A percentile compares a stretch with the other conserved stretches of the same genome.
Evolutionary conservation across 2,329 filamentous ascomycete species (phyloP).

Genomic region (Plenodomus lindquistii): DNA sequence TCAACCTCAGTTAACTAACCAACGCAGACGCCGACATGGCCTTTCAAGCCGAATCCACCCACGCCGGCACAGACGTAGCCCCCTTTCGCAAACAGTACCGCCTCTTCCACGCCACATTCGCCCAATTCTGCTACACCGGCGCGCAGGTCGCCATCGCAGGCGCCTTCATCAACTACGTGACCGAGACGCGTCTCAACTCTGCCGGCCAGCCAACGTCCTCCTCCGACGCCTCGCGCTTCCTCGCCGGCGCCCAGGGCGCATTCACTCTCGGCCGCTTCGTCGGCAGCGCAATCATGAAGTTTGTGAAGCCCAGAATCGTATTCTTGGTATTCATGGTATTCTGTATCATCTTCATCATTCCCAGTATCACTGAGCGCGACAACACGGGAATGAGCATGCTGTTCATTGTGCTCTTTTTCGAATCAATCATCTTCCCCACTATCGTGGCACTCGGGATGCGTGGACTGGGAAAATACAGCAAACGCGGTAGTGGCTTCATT

Average conservation of each 20-base stretch:
- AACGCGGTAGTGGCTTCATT: conserved; percentile 74
- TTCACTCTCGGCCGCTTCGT: conserved; percentile 75
- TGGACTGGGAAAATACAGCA: conserved; percentile 74
- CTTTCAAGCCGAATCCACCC: conserved; percentile 49
- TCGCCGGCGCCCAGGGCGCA: conserved; percentile 73
- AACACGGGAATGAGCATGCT: conserved; percentile 64
- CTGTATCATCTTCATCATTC: conserved; percentile 60
- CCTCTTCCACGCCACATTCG: conserved; percentile 74
- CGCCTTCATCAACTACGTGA: conserved; percentile 51
- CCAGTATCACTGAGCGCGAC: conserved; percentile 56
- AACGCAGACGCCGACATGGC: conserved; percentile 56
- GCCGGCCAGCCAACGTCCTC: conserved; percentile 41
- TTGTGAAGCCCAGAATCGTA: conserved; percentile 68
- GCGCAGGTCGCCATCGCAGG: conserved; percentile 64
- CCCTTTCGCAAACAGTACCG: conserved; percentile 66
- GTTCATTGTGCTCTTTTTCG: conserved; percentile 75
- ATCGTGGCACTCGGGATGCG: conserved; percentile 79
- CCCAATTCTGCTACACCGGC: conserved; percentile 81
- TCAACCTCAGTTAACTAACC: neutral
- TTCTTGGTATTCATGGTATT: conserved; percentile 67
- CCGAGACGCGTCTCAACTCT: conserved; percentile 49
- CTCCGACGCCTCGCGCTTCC: conserved; percentile 65
- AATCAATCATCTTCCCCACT: conserved; percentile 81
- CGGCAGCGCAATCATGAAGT: conserved; percentile 69
- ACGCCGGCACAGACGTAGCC: conserved; percentile 47